Evolutionary conservation across 257 asterid genomes (phyloP).

Genomic region (Solanum dulcamara): DNA sequence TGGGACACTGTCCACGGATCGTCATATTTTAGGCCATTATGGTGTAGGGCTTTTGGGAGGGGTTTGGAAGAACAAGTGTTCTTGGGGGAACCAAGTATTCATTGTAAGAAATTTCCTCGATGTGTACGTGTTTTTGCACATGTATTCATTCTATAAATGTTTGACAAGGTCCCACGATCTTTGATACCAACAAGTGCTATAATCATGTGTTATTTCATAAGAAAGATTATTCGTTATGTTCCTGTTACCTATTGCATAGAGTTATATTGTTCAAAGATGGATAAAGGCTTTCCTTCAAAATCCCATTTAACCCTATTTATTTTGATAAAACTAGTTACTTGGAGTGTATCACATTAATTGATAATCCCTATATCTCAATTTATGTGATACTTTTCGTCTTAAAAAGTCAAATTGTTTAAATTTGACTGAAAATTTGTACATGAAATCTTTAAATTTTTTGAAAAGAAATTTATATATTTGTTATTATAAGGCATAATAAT

Average conservation of each 20-base stretch:
- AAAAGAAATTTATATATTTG: no score
- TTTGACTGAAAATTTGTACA: no score
- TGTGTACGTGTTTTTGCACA: background rate
- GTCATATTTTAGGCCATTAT: background rate
- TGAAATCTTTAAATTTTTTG: no score
- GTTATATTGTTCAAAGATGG: background rate
- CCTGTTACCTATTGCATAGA: background rate
- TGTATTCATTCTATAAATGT: background rate
- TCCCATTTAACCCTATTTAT: background rate
- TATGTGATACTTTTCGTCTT: no score
- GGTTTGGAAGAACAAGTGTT: background rate
- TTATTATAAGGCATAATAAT: no score
- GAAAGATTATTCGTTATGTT: background rate
- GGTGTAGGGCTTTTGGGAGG: background rate
- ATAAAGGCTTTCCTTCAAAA: background rate
- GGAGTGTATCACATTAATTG: background rate
- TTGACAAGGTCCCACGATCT: background rate
- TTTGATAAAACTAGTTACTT: background rate
- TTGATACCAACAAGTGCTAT: background rate
- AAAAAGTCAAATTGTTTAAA: no score
- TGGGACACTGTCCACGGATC: background rate
- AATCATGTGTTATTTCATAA: background rate
- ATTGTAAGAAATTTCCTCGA: background rate
- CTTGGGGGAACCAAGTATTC: background rate
- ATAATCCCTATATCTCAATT: no score